A percentile compares a stretch with the other conserved stretches of the same genome.
Evolutionary conservation across 176 grass and related monocot genomes (phyloP).

Genomic region (Microstegium vimineum): DNA sequence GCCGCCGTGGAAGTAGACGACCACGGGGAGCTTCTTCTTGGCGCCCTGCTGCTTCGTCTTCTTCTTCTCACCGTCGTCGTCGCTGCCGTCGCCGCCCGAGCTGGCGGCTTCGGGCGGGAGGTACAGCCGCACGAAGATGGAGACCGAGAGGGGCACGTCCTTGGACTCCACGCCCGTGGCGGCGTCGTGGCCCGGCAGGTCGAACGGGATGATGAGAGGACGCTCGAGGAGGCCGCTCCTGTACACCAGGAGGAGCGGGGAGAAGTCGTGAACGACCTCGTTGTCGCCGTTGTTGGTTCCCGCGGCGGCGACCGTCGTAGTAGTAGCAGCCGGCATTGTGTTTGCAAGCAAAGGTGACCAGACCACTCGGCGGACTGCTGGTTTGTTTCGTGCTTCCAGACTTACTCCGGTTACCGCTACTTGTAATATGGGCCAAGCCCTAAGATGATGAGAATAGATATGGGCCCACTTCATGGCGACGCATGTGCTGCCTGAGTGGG

Average conservation of each 20-base stretch:
- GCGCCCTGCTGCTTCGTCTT: not conserved
- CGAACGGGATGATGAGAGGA: not conserved
- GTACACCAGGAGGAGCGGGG: constrained; percentile 37
- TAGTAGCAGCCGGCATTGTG: not conserved
- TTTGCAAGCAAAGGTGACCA: not conserved
- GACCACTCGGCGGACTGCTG: not conserved
- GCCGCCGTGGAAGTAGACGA: constrained; percentile 54
- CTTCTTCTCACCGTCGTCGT: not conserved
- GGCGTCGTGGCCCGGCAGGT: constrained; percentile 20
- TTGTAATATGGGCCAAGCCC: too few species aligned
- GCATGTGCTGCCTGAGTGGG: not conserved
- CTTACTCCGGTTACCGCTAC: not conserved
- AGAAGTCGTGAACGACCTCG: constrained; percentile 38
- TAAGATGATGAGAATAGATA: not conserved
- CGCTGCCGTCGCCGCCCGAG: too few species aligned
- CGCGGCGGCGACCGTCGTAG: not conserved
- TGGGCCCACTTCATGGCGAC: not conserved
- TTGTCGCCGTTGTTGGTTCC: not conserved
- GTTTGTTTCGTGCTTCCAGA: not conserved
- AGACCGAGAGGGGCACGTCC: constrained; percentile 38
- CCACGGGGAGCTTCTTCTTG: constrained; percentile 19
- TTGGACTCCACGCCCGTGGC: constrained; percentile 45
- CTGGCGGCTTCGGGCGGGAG: constrained; percentile 5
- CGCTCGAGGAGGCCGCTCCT: constrained; percentile 47
- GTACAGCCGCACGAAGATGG: constrained; percentile 45